Conservation (phyloP, 768 basidiomycete genomes). For the Cystoderma amianthinum region DNA sequence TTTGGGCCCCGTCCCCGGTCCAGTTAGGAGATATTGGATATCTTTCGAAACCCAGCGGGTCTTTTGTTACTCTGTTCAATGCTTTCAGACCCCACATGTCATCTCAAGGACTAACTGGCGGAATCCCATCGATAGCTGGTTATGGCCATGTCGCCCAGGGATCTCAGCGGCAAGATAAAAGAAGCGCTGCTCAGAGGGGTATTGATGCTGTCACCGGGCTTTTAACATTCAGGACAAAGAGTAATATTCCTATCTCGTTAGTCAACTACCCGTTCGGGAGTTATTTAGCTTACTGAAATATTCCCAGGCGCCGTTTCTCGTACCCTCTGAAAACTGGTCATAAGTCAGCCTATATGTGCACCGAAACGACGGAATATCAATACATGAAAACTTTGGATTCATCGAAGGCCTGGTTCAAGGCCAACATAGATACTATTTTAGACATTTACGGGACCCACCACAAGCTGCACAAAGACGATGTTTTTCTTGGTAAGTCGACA, state of each 20-base stretch:
- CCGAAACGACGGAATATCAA: conserved; percentile 64
- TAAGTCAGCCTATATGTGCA: conserved; percentile 58
- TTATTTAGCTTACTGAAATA: not conserved
- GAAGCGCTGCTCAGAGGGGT: conserved; percentile 51
- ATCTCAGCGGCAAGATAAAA: conserved; percentile 43
- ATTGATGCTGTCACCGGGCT: conserved; percentile 47
- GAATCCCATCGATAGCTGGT: conserved; percentile 47
- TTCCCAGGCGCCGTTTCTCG: conserved; percentile 39
- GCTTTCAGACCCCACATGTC: conserved; percentile 47
- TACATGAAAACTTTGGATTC: conserved; percentile 59
- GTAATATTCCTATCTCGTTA: conserved; percentile 28
- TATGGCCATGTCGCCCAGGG: conserved; percentile 48
- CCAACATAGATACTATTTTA: conserved; percentile 60
- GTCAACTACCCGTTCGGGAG: conserved; percentile 14
- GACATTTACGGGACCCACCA: conserved; percentile 41
- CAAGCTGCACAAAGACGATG: conserved; percentile 50
- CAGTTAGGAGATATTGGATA: conserved; percentile 73
- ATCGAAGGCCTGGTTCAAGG: conserved; percentile 69
- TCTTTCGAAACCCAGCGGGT: conserved; percentile 56
- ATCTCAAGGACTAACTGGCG: conserved; percentile 27
- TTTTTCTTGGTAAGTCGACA: conserved; percentile 37
- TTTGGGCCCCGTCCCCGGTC: conserved; percentile 65
- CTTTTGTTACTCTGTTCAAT: conserved; percentile 70
- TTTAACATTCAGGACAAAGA: conserved; percentile 33
- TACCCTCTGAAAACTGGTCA: conserved; percentile 59